Base-by-base conservation (phyloP, 2,329 filamentous ascomycete species). In the Zymoseptoria ardabiliae region DNA sequence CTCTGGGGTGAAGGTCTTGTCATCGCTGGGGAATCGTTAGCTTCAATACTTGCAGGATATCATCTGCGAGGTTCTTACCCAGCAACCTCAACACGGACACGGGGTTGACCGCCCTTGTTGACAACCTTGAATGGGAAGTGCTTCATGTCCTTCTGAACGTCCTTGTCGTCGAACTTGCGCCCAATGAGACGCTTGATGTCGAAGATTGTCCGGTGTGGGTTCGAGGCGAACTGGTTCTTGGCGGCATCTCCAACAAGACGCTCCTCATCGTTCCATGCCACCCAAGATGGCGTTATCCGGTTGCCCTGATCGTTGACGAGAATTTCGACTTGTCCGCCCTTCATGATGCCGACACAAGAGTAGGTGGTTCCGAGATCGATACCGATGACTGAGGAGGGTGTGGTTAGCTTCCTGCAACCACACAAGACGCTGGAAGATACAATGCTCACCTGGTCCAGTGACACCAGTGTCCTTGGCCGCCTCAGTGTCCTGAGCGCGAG, bases 121-220 rank as follows among this genome's bases (percentile, higher is more conserved):
- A 91, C 74, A 63, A 99, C 89, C 81, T 90, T 91, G 88, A 93
- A 99, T 72, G 94, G 93, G 85, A 96, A 97, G 83, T 97, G 90
- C 89, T 99, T 97, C 74, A 94, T 84, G 74, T 99, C 94, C 74
- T 81, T 83, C 81, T 97, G 92, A 67, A 97, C 87, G 66, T 95
- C 90, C 81, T 88, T 89, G 75, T 76, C 78, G 68, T 72, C 73
- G 71, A 74, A 81, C 72, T 80, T 81, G 66, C 77, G 75, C 48
- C 79, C 79, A 65, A 81, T 81, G 59, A 81, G 71, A 71, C 79
- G 76, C 76, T 81, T 81, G 75, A 72, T 72, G 59, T 71, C 67
- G 72, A 79, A 81, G 62, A 81, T 71, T 56, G 79, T 81, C 63
- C 75, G 72, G 63, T 75, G 65, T 58, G 79, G 79, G 72, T 81